Base-by-base conservation (phyloP, 2,329 filamentous ascomycete species). In the Lecanicillium sp. region DNA sequence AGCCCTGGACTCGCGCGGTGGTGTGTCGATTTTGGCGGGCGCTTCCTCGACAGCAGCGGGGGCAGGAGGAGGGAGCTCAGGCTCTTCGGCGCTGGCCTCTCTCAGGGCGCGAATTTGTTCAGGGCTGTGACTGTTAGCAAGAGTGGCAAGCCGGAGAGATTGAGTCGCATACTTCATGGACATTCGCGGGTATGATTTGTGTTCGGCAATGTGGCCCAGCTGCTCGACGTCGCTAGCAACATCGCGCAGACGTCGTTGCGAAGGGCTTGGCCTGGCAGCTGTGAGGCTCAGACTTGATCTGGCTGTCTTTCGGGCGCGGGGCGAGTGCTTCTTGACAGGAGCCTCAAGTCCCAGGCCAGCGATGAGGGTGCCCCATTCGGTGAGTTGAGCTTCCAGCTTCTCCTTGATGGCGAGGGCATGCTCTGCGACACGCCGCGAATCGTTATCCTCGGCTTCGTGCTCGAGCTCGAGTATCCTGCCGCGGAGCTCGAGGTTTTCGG, bases 401-500 rank as follows among this genome's bases (percentile, higher is more conserved):
- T 74, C 73, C 62, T 84, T 89, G 56, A 90, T 80, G n/a, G 75
- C 75, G 51, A 81, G 68, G 9, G 87, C 80, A 61, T 84, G 79
- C 51, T 86, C 79, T 50, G 81, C 77, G 24, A 83, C 77, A 44
- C 78, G 70, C 38, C 76, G 74, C 38, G 76, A 68, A 40, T 75
- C 73, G 47, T 78, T 79, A 54, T 81, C 75, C 50, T 86, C 78
- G 27, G 86, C 67, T 48, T 86, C 78, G 48, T 78, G 79, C 58
- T 89, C 79, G 2, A 90, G 71, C 43, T 80, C 79, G 44, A 90
- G 65, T 38, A 90, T 79, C 52, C 86, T 79, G 52, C 85, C 76
- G 44, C 83, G 79, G 12, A 93, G 74, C 46, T 82, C 75, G 48
- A 91, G 75, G 60, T 93, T 93, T 56, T 93, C 86, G n/a, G 84